Evolutionary conservation across 495 filamentous ascomycete genomes (phyloP), one percentile per base, ranked within the genome.

Genomic region (Podospora sp.): DNA sequence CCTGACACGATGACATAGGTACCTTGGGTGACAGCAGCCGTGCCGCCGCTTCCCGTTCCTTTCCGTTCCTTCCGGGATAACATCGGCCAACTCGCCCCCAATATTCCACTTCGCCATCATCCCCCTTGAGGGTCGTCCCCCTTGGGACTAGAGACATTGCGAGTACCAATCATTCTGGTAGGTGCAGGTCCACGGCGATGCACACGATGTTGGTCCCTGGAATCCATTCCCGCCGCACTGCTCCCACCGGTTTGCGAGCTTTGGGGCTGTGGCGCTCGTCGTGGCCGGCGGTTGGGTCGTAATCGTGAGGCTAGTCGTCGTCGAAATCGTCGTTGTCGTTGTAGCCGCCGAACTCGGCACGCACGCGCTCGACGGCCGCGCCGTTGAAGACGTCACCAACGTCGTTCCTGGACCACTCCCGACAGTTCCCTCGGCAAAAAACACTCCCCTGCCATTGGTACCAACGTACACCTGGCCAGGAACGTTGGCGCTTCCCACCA

Each of bases 401-500:
- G 58, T 56, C 29, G 50, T 50, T 12, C 62, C 59, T 11, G 62
- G 57, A 0, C 68, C 67, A 0, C 69, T 66, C 2, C 57, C 27
- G 0, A 74, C 67, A 11, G 53, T 62, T 9, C 72, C 76, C 68
- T 78, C 71, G 12, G 77, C 85, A 66, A 81, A 86, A 29, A 88
- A 80, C 6, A 86, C 85, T 46, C 86, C 86, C 2, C 86, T 79
- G 0, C 86, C 86, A 55, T 88, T 88, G 0, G 85, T 88, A 0
- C 86, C 86, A 35, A 88, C 77, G 65, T 83, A 87, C 0, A 88
- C 86, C 65, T 81, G 81, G 21, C 83, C 83, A 24, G 79, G 80
- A 8, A 78, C 77, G 26, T 82, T 83, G 62, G 78, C 77, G 66
- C 82, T 84, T 16, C 83, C 84, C 14, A 77, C 80, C 16, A 86